Evolutionary conservation across 345 rosid genomes (phyloP), one percentile per base, ranked within the genome.

Genomic region (Hibiscus trionum): DNA sequence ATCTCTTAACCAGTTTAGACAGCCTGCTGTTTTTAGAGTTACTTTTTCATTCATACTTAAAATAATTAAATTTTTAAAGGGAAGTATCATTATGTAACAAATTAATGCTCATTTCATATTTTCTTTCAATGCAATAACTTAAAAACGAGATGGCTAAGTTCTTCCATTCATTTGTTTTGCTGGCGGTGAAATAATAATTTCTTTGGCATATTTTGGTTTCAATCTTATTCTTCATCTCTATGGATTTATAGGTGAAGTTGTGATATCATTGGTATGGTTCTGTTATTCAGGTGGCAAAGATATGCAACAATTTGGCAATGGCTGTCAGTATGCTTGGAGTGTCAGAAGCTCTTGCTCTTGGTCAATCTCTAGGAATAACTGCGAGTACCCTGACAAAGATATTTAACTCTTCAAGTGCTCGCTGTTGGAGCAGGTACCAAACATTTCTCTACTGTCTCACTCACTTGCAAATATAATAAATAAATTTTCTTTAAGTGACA

Each of bases 291-390:
- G 97, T 91, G 70, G 98, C 98, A 77, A 94, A 94, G 82, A 80
- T 94, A 61, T 94, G 98, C 84, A 94, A 91, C 78, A 94, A 94
- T 83, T 80, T 94, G 80, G 96, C 95, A 72, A 74, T 94, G 93
- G 96, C 93, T 31, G 93, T 94, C 71, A 87, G 95, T 73, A 94
- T 91, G 98, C 89, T 90, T 26, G 98, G 97, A 39, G 88, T 86
- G 60, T 91, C 97, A 29, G 98, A 94, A 82, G 97, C 98, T 35
- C 86, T 94, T 78, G 85, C 87, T 72, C 95, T 94, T 71, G 98
- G 97, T 73, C 97, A 94, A 74, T 86, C 90, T 1, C 86, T 90
- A 66, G 98, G 97, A 47, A 80, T 94, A 61, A 78, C 80, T 71
- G 91, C 97, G 16, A 75, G 75, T 31, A 85, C 85, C 9, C 84